Conservation (phyloP, 306 rosid genomes). For the Vicia villosa region DNA sequence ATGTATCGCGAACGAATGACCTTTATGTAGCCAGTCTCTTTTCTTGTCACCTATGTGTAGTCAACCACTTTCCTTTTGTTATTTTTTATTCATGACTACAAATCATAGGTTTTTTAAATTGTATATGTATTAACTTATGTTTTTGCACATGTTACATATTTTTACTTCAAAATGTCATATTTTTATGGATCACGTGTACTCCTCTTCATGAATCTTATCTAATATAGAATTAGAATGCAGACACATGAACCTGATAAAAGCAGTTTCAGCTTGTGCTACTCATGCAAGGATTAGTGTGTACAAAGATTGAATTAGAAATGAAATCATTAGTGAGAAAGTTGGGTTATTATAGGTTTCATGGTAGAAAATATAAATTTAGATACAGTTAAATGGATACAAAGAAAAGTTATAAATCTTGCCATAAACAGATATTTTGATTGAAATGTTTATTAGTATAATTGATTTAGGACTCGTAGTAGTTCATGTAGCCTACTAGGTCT, state of each 20-base stretch:
- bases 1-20: background rate
- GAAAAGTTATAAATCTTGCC: background rate
- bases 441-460: background rate
- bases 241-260: constrained; percentile 14
- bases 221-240: background rate
- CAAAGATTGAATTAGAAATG: background rate
- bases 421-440: background rate
- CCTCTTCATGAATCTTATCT: background rate
- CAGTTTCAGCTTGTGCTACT: constrained; percentile 26
- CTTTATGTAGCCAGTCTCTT: background rate
- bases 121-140: background rate
- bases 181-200: background rate
- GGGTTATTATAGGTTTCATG: background rate
- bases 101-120: background rate
- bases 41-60: background rate
- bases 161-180: background rate
- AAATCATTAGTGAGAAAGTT: background rate
- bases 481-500: background rate
- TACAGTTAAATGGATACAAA: background rate
- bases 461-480: background rate
- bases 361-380: background rate
- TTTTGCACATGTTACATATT: background rate
- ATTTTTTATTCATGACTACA: background rate
- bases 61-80: background rate
- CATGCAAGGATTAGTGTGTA: background rate